A percentile compares a stretch with the other conserved stretches of the same genome.
Evolutionary conservation across 805 yeast species (phyloP).

Genomic region (Nakazawaea wyomingensis): DNA sequence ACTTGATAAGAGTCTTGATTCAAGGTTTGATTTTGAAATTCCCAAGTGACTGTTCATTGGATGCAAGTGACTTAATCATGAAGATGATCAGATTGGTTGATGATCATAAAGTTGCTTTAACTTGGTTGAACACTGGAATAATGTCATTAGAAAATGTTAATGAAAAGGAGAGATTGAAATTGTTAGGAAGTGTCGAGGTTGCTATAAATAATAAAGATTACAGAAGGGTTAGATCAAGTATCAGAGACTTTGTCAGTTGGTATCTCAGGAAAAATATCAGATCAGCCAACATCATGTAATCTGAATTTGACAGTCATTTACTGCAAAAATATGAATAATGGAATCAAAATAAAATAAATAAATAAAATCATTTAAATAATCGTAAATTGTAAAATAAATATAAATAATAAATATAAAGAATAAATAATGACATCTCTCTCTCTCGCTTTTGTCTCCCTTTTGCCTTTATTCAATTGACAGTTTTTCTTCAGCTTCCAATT

Average conservation of each 20-base stretch:
- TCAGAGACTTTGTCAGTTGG: constrained; percentile 80
- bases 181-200: constrained; percentile 48
- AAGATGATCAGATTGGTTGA: constrained; percentile 53
- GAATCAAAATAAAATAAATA: too few relatives aligned
- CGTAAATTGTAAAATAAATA: background rate
- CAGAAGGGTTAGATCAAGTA: constrained; percentile 64
- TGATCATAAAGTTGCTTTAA: constrained; percentile 35
- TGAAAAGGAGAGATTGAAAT: constrained; percentile 60
- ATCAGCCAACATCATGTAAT: constrained; percentile 4
- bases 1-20: constrained; percentile 47
- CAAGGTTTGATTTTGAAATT: constrained; percentile 68
- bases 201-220: constrained; percentile 66
- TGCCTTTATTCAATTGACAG: background rate
- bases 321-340: constrained; percentile 1
- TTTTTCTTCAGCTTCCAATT: background rate
- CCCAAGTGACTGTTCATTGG: constrained; percentile 63
- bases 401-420: constrained; percentile 4
- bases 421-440: too few relatives aligned
- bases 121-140: constrained; percentile 61
- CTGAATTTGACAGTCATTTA: background rate
- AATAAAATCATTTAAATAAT: too few relatives aligned
- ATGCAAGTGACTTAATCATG: constrained; percentile 68
- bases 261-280: constrained; percentile 69
- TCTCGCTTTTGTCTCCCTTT: too few relatives aligned
- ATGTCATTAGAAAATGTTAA: constrained; percentile 60